Evolutionary conservation across 2,329 filamentous ascomycete genomes (phyloP).

Genomic region (Cercospora sp.): DNA sequence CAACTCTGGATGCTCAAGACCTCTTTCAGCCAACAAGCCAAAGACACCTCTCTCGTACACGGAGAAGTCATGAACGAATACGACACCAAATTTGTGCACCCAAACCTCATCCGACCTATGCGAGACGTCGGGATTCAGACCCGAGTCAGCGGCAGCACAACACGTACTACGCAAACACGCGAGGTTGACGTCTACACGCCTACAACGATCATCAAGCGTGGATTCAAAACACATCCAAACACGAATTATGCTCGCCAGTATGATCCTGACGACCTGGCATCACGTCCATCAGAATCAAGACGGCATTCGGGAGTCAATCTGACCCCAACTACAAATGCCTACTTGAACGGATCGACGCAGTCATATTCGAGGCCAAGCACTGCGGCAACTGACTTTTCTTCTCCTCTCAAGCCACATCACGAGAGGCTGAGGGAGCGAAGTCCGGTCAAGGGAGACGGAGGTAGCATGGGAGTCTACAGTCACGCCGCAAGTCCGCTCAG

Average conservation of each 20-base stretch:
- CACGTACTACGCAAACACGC: slow-evolving; percentile 35
- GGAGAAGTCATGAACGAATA: slow-evolving; percentile 94
- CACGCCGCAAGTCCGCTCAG: slow-evolving; percentile 81
- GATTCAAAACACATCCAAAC: slow-evolving; percentile 81
- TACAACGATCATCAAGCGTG: slow-evolving; percentile 66
- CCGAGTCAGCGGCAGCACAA: slow-evolving; percentile 45
- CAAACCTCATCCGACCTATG: slow-evolving; percentile 78
- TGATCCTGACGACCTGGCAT: slow-evolving; percentile 59
- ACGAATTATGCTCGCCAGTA: slow-evolving; percentile 69
- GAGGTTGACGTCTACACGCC: slow-evolving; percentile 65
- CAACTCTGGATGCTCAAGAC: slow-evolving; percentile 74
- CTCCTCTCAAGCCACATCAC: slow-evolving; percentile 48
- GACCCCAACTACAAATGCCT: slow-evolving; percentile 23
- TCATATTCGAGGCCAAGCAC: slow-evolving; percentile 42
- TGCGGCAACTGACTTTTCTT: slow-evolving; percentile 45
- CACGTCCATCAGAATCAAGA: slow-evolving; percentile 24
- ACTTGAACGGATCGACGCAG: slow-evolving; percentile 38
- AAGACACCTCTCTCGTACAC: slow-evolving; percentile 80
- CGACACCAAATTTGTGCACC: slow-evolving; percentile 92
- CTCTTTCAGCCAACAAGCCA: slow-evolving; percentile 78
- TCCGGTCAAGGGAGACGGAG: slow-evolving; percentile 63
- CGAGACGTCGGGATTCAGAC: slow-evolving; percentile 79
- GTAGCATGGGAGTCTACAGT: slow-evolving; percentile 75
- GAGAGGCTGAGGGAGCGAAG: slow-evolving; percentile 53
- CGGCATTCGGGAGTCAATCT: slow-evolving; percentile 26